Conservation (phyloP, 495 filamentous ascomycete genomes). For the Sphaerosporella brunnea region DNA sequence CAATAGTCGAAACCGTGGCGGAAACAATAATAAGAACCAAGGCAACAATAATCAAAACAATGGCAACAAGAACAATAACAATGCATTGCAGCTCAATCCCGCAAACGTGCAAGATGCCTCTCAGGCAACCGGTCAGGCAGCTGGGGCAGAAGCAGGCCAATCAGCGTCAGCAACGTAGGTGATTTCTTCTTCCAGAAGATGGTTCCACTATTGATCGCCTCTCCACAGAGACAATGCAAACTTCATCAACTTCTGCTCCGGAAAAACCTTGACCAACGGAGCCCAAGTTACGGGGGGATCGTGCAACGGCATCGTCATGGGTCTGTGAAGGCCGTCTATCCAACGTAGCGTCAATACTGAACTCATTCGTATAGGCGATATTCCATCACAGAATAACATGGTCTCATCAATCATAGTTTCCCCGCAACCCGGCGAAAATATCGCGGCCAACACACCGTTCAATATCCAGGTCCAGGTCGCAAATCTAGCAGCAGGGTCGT, state of each 20-base stretch:
- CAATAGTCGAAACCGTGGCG: slow-evolving; percentile 6
- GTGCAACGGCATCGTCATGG: slow-evolving; percentile 44
- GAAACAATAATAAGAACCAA: slow-evolving; percentile 3
- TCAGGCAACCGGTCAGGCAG: slow-evolving; percentile 14
- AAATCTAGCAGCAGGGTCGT: slow-evolving; percentile 36
- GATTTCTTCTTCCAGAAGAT: not conserved
- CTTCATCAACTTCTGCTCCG: slow-evolving; percentile 53
- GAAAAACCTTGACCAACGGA: slow-evolving; percentile 53
- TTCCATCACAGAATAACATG: slow-evolving; percentile 45
- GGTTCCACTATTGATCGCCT: not conserved
- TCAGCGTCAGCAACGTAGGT: slow-evolving; percentile 11
- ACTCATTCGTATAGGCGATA: slow-evolving; percentile 67
- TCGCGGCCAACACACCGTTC: slow-evolving; percentile 37
- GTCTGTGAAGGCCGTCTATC: no score
- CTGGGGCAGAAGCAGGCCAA: slow-evolving; percentile 14
- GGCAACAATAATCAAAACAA: slow-evolving; percentile 5
- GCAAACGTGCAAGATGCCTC: slow-evolving; percentile 23
- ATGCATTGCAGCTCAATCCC: slow-evolving; percentile 13
- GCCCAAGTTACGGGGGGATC: slow-evolving; percentile 45
- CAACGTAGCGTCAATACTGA: not conserved
- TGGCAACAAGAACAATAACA: slow-evolving; percentile 7
- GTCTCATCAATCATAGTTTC: slow-evolving; percentile 45
- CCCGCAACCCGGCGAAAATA: slow-evolving; percentile 34
- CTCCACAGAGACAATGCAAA: slow-evolving; percentile 33
- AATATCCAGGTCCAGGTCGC: slow-evolving; percentile 39